phyloP scores from a whole-genome alignment of 2,329 filamentous ascomycete species.

The Aureobasidium sp. region DNA sequence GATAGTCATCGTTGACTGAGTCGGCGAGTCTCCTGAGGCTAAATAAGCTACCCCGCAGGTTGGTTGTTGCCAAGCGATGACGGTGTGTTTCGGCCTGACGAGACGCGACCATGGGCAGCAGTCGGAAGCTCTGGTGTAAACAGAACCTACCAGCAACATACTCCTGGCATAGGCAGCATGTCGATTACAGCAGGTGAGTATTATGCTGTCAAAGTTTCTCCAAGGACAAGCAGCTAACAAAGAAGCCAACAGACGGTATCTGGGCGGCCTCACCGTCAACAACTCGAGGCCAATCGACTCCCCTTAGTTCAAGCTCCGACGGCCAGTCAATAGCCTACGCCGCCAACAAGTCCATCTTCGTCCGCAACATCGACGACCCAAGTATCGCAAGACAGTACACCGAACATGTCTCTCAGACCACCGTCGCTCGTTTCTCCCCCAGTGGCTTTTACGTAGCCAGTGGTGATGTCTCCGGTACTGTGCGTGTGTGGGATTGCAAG shows the following conservation, averaged over 20 bases:
- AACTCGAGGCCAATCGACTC: slow-evolving; percentile 76
- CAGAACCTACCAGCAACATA: background rate
- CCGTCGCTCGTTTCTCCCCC: slow-evolving; percentile 86
- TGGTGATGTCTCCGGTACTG: slow-evolving; percentile 74
- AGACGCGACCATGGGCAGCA: background rate
- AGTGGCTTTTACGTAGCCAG: slow-evolving; percentile 93
- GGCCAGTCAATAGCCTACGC: slow-evolving; percentile 90
- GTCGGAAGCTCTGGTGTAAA: background rate
- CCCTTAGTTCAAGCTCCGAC: slow-evolving; percentile 78
- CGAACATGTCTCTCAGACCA: slow-evolving; percentile 79
- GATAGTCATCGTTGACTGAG: background rate
- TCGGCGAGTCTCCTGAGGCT: background rate
- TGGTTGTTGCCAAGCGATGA: slow-evolving; percentile 1
- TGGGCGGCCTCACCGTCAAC: slow-evolving; percentile 81
- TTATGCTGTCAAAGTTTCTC: background rate
- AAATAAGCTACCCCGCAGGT: background rate
- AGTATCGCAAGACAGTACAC: slow-evolving; percentile 82
- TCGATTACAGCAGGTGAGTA: slow-evolving; percentile 19
- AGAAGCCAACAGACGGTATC: slow-evolving; percentile 49
- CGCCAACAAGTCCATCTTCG: slow-evolving; percentile 91
- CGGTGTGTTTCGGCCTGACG: background rate
- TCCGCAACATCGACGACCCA: slow-evolving; percentile 88
- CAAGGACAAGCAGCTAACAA: background rate
- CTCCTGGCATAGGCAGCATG: slow-evolving; percentile 13
- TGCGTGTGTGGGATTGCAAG: slow-evolving; percentile 84